A percentile compares a stretch with the other conserved stretches of the same genome.
Evolutionary conservation across 352 stramenopile genomes (phyloP).

Genomic region (Halophytophthora polymorphica): DNA sequence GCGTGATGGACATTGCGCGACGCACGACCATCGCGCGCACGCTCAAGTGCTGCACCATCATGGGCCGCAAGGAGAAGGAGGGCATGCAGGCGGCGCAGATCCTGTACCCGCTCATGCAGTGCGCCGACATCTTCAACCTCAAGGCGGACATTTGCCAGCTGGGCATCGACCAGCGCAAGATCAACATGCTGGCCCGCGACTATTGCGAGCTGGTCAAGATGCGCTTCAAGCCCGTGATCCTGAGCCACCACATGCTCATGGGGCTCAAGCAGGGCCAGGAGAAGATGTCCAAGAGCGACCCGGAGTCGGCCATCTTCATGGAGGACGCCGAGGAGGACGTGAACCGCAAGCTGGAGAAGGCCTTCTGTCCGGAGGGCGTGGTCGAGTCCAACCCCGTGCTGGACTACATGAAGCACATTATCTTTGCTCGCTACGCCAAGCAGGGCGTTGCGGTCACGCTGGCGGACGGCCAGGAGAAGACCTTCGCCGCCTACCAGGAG

Average conservation of each 20-base stretch:
- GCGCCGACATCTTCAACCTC: slow-evolving; percentile 99
- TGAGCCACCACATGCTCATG: slow-evolving; percentile 99
- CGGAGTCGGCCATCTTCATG: slow-evolving; percentile 99
- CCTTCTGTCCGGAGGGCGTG: slow-evolving; percentile 92
- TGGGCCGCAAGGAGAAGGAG: slow-evolving; percentile 92
- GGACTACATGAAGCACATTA: slow-evolving; percentile 98
- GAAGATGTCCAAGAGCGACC: slow-evolving; percentile 99
- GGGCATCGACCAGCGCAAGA: slow-evolving; percentile 99
- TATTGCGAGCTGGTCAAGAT: slow-evolving; percentile 97
- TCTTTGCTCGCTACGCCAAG: slow-evolving; percentile 82
- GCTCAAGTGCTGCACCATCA: slow-evolving; percentile 99
- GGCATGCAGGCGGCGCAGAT: slow-evolving; percentile 94
- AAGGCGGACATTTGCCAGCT: slow-evolving; percentile 99
- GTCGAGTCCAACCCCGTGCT: slow-evolving; percentile 94
- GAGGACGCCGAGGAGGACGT: slow-evolving; percentile 94
- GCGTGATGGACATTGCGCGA: slow-evolving; percentile 93
- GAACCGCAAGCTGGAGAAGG: slow-evolving; percentile 98
- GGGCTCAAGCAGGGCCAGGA: slow-evolving; percentile 98
- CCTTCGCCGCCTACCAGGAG: slow-evolving; percentile 88
- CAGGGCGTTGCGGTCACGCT: slow-evolving; percentile 53
- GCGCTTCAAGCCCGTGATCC: slow-evolving; percentile 94
- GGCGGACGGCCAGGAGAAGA: slow-evolving; percentile 49
- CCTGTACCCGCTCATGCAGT: slow-evolving; percentile 98
- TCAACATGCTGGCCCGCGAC: slow-evolving; percentile 97
- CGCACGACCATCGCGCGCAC: slow-evolving; percentile 92